Evolutionary conservation across 768 basidiomycete species (phyloP).

Genomic region (Paxillus rubicundulus): DNA sequence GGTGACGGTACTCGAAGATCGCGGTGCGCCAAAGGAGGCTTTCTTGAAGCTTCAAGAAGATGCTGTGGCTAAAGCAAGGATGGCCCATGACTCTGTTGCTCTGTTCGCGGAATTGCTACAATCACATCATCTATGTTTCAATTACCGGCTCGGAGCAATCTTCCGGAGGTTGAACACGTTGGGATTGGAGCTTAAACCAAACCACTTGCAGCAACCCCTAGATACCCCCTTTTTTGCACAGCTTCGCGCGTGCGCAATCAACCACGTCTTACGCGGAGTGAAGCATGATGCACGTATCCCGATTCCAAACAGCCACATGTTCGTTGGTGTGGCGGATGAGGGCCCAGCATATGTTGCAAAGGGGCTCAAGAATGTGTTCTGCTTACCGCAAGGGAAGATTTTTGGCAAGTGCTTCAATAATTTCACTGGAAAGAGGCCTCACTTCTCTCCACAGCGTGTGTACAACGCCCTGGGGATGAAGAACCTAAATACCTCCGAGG

Average conservation of each 20-base stretch:
- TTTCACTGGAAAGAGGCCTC: neutral
- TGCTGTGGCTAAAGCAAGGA: constrained; percentile 55
- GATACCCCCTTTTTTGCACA: constrained; percentile 58
- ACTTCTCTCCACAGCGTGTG: constrained; percentile 44
- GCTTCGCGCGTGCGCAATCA: constrained; percentile 59
- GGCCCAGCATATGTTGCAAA: constrained; percentile 57
- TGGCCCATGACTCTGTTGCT: constrained; percentile 55
- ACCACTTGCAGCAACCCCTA: constrained; percentile 34
- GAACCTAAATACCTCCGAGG: constrained; percentile 60
- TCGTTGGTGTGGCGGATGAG: constrained; percentile 84
- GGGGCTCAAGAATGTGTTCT: constrained; percentile 54
- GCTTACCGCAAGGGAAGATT: constrained; percentile 54
- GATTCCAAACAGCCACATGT: constrained; percentile 61
- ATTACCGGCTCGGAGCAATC: constrained; percentile 50
- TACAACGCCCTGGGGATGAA: constrained; percentile 49
- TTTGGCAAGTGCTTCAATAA: constrained; percentile 48
- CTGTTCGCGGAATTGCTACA: constrained; percentile 50
- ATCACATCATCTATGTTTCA: constrained; percentile 42
- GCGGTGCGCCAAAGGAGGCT: constrained; percentile 54
- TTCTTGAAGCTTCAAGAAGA: constrained; percentile 63
- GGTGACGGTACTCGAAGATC: constrained; percentile 77
- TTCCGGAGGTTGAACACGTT: constrained; percentile 48
- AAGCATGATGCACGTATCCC: constrained; percentile 75
- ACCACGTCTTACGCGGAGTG: constrained; percentile 65
- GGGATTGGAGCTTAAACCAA: constrained; percentile 46